These are phyloP conservation scores for Naganishia liquefaciens DNA, from an alignment of 1,284 basidiomycete species.

Conservation along the genomic window DNA sequence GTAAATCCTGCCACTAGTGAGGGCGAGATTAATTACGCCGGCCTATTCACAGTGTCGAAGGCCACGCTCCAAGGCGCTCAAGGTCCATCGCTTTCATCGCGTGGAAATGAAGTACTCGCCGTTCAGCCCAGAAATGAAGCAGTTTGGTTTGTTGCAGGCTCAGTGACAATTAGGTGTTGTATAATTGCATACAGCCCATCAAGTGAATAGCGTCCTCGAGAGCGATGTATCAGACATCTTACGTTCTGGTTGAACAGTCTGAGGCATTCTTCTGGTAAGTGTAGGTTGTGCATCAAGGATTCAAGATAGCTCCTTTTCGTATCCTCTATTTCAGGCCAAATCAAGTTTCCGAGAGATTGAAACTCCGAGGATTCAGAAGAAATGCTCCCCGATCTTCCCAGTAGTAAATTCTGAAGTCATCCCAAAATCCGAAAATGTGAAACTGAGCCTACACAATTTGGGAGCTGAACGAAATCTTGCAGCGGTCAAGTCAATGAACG, in stretches of 20 bases:
- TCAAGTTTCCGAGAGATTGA: conserved; percentile 60
- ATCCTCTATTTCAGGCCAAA: conserved; percentile 37
- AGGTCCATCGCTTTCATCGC: conserved; percentile 63
- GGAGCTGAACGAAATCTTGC: conserved; percentile 65
- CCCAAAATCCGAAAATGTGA: background rate
- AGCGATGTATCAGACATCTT: background rate
- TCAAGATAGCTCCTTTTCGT: too few relatives aligned
- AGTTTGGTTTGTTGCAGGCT: conserved; percentile 46
- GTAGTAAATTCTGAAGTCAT: conserved; percentile 31
- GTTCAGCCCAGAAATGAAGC: conserved; percentile 57
- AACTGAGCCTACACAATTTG: conserved; percentile 31
- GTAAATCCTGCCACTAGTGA: background rate
- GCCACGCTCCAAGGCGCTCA: conserved; percentile 61
- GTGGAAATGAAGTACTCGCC: conserved; percentile 66
- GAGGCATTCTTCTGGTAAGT: conserved; percentile 63
- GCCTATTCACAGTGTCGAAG: conserved; percentile 63
- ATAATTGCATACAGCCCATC: conserved; percentile 66
- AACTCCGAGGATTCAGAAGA: conserved; percentile 57
- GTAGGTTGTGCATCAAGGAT: too few relatives aligned
- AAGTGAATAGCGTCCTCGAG: conserved; percentile 6
- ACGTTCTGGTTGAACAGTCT: conserved; percentile 45
- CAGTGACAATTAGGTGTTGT: conserved; percentile 49
- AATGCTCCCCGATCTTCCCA: conserved; percentile 50
- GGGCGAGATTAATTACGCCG: conserved; percentile 65
- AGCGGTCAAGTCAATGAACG: conserved; percentile 58